A percentile compares a stretch with the other conserved stretches of the same genome.
phyloP scores from a whole-genome alignment of 106 monocot genomes.

The Allium sativum region DNA sequence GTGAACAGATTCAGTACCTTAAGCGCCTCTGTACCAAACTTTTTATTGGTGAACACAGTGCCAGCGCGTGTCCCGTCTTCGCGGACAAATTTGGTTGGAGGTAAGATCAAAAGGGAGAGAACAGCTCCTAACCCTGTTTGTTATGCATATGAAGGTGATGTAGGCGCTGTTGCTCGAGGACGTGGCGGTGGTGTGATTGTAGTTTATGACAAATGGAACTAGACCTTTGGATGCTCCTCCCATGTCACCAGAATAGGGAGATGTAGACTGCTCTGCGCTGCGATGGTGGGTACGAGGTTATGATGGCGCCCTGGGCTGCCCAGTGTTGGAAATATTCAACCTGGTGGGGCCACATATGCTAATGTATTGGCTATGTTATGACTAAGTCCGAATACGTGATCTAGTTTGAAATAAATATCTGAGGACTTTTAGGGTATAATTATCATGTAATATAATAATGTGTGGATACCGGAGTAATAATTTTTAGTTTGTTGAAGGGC shows the following conservation, averaged over 20 bases:
- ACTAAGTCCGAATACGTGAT: too few species aligned
- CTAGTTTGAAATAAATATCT: too few species aligned
- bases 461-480: too few species aligned
- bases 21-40: constrained; percentile 24
- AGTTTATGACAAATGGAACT: constrained; percentile 83
- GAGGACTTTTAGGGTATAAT: too few species aligned
- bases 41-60: constrained; percentile 31
- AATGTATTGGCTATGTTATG: too few species aligned
- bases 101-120: constrained; percentile 59
- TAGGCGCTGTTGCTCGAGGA: constrained; percentile 87
- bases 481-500: too few species aligned
- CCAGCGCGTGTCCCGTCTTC: constrained; percentile 51
- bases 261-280: too few species aligned
- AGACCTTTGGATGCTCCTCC: constrained; percentile 87
- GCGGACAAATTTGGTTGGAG: constrained; percentile 45
- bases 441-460: too few species aligned
- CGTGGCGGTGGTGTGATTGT: constrained; percentile 41
- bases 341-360: too few species aligned
- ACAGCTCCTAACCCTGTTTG: constrained; percentile 52
- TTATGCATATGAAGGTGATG: constrained; percentile 89
- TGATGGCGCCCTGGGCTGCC: too few species aligned
- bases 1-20: constrained; percentile 54
- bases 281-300: too few species aligned
- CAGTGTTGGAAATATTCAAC: too few species aligned
- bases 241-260: constrained; percentile 83